Conservation (phyloP, 495 filamentous ascomycete genomes). For the Talaromyces liani region DNA sequence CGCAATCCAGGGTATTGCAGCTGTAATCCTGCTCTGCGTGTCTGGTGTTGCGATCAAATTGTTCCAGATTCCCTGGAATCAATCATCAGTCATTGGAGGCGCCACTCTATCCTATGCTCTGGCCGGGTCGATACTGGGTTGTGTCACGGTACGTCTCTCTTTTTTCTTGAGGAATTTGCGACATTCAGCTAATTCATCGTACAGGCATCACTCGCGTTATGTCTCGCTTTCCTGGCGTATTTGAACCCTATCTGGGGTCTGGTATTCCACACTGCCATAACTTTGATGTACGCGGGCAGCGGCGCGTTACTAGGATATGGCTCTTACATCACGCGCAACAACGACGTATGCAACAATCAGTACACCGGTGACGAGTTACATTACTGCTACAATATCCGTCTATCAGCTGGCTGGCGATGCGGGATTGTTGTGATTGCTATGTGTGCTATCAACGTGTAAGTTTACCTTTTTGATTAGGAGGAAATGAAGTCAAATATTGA, state of each 20-base stretch:
- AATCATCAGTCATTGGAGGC: background rate
- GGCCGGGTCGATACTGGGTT: background rate
- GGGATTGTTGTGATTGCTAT: background rate
- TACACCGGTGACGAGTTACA: background rate
- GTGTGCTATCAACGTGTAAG: background rate
- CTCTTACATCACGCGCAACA: background rate
- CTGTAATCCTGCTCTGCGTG: background rate
- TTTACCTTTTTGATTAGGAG: background rate
- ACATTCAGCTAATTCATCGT: background rate
- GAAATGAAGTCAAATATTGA: too few species aligned
- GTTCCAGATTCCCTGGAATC: background rate
- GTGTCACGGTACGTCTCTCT: background rate
- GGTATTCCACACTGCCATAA: background rate
- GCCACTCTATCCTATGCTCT: background rate
- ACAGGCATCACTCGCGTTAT: background rate
- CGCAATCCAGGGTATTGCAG: background rate
- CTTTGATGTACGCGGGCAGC: background rate
- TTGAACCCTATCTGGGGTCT: background rate
- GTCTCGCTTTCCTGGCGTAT: background rate
- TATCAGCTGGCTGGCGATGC: background rate
- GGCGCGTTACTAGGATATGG: background rate
- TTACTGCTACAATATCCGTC: background rate
- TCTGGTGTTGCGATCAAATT: background rate
- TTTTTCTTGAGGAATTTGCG: background rate
- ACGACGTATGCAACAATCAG: background rate